Evolutionary conservation across 176 grass and related monocot species (phyloP), one percentile per base, ranked within the genome.

Genomic region (Zea luxurians): DNA sequence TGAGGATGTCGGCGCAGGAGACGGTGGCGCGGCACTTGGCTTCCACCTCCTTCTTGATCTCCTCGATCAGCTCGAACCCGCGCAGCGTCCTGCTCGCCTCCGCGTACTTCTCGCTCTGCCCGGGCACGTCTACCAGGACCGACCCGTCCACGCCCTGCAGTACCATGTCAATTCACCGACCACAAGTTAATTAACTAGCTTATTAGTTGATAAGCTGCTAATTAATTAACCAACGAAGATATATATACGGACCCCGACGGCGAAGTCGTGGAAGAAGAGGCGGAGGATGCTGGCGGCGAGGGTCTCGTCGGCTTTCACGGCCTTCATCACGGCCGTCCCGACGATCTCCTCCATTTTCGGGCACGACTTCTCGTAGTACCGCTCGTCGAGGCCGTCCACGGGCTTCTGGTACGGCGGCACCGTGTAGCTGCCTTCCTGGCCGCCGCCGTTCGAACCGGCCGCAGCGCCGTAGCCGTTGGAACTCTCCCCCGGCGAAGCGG

Each of bases 1-100:
- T 75, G 66, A 99, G 96, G 73, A 93, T 87, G 81, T 99, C 96
- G n/a, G 92, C 90, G 78, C 90, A 95, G 37, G 90, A 95, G 21
- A 99, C 92, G 1, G 71, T 86, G 50, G 45, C 55, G 66, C 76
- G 81, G 92, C 96, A 99, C 34, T 57, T 37, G 17, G 44, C 17
- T 78, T 99, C 96, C 52, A 99, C 34, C 83, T 85, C 82, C 35
- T 48, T 75, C 87, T 95, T 95, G 84, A 99, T 93, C 42, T 67
- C 78, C 38, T 91, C 86, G 78, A 95, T 89, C 35, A 93, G 81
- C 1, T 83, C 41, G 66, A 99, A 99, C 0, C 96, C 96, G 2
- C 96, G 54, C 70, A 95, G 88, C 76, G 88, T 91, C 88, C 43
- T 49, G 85, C 92, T 90, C 75, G 70, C 48, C 6, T 37, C 59